Evolutionary conservation across 345 rosid species (phyloP).

Genomic region (Diplotaxis tenuifolia): DNA sequence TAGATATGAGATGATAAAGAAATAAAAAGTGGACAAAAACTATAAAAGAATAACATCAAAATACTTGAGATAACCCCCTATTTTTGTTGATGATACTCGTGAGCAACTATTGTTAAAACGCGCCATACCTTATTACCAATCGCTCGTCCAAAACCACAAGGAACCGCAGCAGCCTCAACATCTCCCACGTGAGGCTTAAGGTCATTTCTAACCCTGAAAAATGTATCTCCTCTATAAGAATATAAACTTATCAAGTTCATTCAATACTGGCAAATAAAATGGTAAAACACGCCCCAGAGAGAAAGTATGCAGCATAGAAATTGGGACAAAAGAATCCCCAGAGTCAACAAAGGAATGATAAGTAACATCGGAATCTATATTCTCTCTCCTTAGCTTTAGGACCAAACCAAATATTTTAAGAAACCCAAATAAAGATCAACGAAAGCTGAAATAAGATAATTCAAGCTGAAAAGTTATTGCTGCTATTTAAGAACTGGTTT

Average conservation of each 20-base stretch:
- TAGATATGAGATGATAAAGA: background rate
- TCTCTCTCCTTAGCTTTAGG: background rate
- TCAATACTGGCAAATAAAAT: constrained; percentile 4
- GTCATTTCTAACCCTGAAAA: constrained; percentile 60
- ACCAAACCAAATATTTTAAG: background rate
- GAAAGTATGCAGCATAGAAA: background rate
- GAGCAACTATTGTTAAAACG: background rate
- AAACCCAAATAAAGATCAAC: background rate
- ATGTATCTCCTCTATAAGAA: background rate
- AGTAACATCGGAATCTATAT: background rate
- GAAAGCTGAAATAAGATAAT: background rate
- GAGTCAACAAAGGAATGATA: constrained; percentile 5
- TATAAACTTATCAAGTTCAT: constrained; percentile 16
- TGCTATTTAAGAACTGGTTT: background rate
- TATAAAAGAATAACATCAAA: background rate
- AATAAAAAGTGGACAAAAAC: constrained; percentile 8
- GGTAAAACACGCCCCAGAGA: background rate
- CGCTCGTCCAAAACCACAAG: constrained; percentile 85
- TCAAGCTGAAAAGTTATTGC: constrained; percentile 8
- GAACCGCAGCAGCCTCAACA: constrained; percentile 81
- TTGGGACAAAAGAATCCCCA: background rate
- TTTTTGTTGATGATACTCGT: background rate
- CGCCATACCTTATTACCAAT: constrained; percentile 73
- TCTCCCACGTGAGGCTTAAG: constrained; percentile 70
- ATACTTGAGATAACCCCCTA: background rate